Percentiles rank a stretch among this genome's conserved stretches.
phyloP scores from a whole-genome alignment of 768 basidiomycete species.

The Lactifluus piperatus region DNA sequence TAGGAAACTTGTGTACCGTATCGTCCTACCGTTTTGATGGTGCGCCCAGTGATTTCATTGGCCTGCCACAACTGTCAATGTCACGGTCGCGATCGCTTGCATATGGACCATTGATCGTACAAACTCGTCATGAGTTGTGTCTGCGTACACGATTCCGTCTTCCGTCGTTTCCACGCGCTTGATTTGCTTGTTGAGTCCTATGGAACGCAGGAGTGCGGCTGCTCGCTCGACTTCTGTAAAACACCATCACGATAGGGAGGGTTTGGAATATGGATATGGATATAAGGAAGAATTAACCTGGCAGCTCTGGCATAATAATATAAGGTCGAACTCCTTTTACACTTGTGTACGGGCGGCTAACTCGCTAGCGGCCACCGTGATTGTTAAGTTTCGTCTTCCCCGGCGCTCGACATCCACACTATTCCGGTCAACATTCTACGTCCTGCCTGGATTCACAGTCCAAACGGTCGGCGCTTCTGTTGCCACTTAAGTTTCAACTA shows the following conservation, averaged over 20 bases:
- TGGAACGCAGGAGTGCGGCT: conserved; percentile 40
- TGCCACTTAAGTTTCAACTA: too few species aligned
- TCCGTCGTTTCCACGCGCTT: conserved; percentile 46
- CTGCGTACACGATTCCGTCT: conserved; percentile 57
- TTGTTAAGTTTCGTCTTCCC: too few species aligned
- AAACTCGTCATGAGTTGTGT: conserved; percentile 48
- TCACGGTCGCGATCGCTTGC: background rate
- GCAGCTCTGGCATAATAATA: conserved; percentile 16
- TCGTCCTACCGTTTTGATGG: conserved; percentile 38
- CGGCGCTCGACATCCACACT: too few species aligned
- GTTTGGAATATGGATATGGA: background rate
- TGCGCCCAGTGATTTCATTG: conserved; percentile 42
- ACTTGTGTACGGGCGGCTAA: background rate
- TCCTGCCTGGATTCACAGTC: too few species aligned
- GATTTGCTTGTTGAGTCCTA: conserved; percentile 48
- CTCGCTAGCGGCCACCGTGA: too few species aligned
- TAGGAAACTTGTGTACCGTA: conserved; percentile 35
- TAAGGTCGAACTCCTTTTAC: background rate
- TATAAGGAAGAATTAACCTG: background rate
- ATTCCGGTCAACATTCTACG: too few species aligned
- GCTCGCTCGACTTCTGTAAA: conserved; percentile 62
- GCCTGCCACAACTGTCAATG: conserved; percentile 33
- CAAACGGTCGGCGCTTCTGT: too few species aligned
- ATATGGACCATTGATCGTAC: conserved; percentile 33
- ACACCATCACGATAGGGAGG: background rate